Base-by-base conservation (phyloP, 306 rosid species). In the Gynostemma pentaphyllum region DNA sequence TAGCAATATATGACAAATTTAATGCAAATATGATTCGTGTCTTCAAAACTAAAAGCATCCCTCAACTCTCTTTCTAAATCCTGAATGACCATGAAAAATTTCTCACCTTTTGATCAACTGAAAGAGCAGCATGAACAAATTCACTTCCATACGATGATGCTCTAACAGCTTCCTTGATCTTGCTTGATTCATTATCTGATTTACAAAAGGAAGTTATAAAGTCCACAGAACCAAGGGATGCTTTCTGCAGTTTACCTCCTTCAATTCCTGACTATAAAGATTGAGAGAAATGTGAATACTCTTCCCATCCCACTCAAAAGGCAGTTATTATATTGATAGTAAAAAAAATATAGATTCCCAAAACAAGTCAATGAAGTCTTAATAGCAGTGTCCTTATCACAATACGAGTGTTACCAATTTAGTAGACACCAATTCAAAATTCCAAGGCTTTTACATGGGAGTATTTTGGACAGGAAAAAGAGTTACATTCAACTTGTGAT, bases 151-250 rank as follows among this genome's bases (percentile, higher is more conserved):
- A 88, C 1, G 90, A 81, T 71, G 99, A 92, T 45, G 87, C 70
- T 84, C 76, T 70, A 49, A 82, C 89, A 66, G 99, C 99, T 23
- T 92, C 89, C 77, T 82, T 84, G 76, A 92, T 86, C 82, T 69
- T 88, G 66, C 76, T 70, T 41, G 83, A 79, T 67, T 83, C 95
- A 50, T 74, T 81, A 64, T 88, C 78, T 7, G 94, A 81, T 74
- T 71, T 86, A 79, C 87, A 88, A 24, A 77, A 80, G 24, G 99
- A 92, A 49, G 90, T 86, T 64, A 92, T 81, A 76, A 92, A 92
- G 81, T 92, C 99, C 50, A 92, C 86, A 68, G 97, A 92, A 60
- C 99, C 99, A 73, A 92, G 95, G 48, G 95, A 81, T 9, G 99
- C 97, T 68, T 79, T 78, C 70, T 85, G 74, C 62, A 81, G 76